phyloP scores from a whole-genome alignment of 2,329 filamentous ascomycete genomes.

The Aspergillus hortae region DNA sequence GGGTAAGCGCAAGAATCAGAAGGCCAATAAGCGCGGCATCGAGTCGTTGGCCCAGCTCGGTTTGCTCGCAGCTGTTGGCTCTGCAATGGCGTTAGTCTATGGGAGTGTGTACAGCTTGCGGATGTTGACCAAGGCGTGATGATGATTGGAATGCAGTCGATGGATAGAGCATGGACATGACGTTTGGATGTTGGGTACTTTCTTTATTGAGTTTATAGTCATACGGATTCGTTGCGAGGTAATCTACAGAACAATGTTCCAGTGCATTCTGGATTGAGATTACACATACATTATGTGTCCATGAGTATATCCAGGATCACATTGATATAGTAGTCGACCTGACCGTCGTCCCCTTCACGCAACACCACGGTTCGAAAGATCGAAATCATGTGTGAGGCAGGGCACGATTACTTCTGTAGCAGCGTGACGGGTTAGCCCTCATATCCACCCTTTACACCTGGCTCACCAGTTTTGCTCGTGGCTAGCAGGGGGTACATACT shows the following conservation, averaged over 20 bases:
- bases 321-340: slow-evolving; percentile 3
- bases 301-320: slow-evolving; percentile 10
- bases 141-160: too few relatives aligned
- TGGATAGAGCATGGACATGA: not conserved
- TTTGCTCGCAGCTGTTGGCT: slow-evolving; percentile 19
- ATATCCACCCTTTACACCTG: slow-evolving; percentile 9
- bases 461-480: slow-evolving; percentile 6
- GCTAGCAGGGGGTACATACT: slow-evolving; percentile 27
- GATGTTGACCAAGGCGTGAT: slow-evolving; percentile 1
- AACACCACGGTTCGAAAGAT: not conserved
- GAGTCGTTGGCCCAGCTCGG: slow-evolving; percentile 25
- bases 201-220: too few relatives aligned
- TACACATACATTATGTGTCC: slow-evolving; percentile 5
- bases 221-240: too few relatives aligned
- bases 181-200: too few relatives aligned
- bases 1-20: slow-evolving; percentile 21
- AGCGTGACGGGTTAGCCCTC: slow-evolving; percentile 8
- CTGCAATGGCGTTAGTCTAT: slow-evolving; percentile 5
- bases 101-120: slow-evolving; percentile 7
- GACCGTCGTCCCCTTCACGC: slow-evolving; percentile 6
- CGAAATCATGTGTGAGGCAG: not conserved
- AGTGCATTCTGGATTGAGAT: not conserved
- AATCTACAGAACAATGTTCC: not conserved
- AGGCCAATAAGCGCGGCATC: slow-evolving; percentile 20
- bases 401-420: slow-evolving; percentile 21